phyloP scores from a whole-genome alignment of 2,329 filamentous ascomycete species.

The Monilinia fructicola region DNA sequence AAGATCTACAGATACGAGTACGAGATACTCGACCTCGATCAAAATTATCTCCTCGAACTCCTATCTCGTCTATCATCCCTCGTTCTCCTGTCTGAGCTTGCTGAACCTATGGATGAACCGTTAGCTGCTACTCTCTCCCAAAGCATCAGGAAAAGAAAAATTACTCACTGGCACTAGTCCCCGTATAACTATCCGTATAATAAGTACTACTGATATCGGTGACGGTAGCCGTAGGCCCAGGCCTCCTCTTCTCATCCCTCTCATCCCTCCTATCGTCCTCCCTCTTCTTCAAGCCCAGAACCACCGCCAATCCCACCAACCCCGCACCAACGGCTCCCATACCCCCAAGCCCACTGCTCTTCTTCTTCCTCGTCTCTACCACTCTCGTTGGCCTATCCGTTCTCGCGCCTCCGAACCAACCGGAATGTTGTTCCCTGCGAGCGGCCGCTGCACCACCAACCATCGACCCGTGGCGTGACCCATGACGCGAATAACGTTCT shows the following conservation, averaged over 20 bases:
- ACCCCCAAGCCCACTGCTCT: slow-evolving; percentile 51
- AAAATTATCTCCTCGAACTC: slow-evolving; percentile 18
- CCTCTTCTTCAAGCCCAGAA: slow-evolving; percentile 39
- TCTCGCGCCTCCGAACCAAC: slow-evolving; percentile 56
- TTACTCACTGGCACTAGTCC: slow-evolving; percentile 40
- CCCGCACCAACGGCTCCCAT: slow-evolving; percentile 48
- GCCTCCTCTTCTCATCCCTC: slow-evolving; percentile 28
- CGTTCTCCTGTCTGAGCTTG: slow-evolving; percentile 39
- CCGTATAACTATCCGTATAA: slow-evolving; percentile 40
- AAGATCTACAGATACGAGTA: neutral
- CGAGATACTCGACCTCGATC: neutral
- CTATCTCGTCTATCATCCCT: slow-evolving; percentile 29
- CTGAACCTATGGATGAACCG: slow-evolving; percentile 35
- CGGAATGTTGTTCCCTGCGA: slow-evolving; percentile 45
- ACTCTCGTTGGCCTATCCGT: slow-evolving; percentile 45
- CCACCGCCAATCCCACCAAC: slow-evolving; percentile 35
- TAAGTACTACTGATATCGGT: slow-evolving; percentile 38
- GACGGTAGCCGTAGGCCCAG: slow-evolving; percentile 19
- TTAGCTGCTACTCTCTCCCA: slow-evolving; percentile 7
- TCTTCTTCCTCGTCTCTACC: slow-evolving; percentile 51
- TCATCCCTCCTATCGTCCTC: slow-evolving; percentile 24
- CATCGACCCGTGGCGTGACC: slow-evolving; percentile 48
- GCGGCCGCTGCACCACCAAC: slow-evolving; percentile 30
- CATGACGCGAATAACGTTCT: slow-evolving; percentile 59
- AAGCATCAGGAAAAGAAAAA: neutral